Conservation (phyloP, 2,329 filamentous ascomycete genomes). For the Diplodia mutila region DNA sequence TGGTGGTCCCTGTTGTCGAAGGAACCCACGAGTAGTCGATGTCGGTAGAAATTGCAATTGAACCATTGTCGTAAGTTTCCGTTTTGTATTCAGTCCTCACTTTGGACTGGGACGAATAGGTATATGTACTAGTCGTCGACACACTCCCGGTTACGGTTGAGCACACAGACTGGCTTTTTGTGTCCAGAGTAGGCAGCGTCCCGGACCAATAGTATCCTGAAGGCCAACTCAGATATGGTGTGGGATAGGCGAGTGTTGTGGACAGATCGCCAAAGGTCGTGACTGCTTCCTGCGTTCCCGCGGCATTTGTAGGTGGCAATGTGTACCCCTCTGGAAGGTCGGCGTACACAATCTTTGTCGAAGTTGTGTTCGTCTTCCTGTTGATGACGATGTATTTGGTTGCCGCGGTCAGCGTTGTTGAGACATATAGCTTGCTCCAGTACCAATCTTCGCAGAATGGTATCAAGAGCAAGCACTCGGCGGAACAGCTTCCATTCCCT, state of each 20-base stretch:
- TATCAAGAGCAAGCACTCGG: not conserved
- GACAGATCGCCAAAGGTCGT: not conserved
- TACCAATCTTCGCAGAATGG: conserved; percentile 7
- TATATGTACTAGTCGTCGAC: not conserved
- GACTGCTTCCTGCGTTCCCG: conserved; percentile 8
- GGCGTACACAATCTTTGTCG: conserved; percentile 20
- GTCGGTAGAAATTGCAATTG: not conserved
- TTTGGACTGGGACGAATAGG: not conserved
- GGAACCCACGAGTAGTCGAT: not conserved
- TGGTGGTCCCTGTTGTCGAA: not conserved
- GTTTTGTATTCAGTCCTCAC: not conserved
- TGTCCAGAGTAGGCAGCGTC: not conserved
- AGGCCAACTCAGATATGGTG: conserved; percentile 6
- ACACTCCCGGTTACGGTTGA: not conserved
- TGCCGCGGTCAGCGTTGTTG: conserved; percentile 24
- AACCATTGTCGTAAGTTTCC: not conserved
- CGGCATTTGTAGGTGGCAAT: conserved; percentile 24
- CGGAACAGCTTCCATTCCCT: not conserved
- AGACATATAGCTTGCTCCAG: conserved; percentile 24
- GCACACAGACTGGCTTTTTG: not conserved
- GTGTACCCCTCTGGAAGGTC: conserved; percentile 26
- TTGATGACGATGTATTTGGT: conserved; percentile 27
- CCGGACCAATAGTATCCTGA: not conserved
- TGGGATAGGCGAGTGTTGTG: not conserved
- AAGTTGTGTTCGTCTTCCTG: conserved; percentile 25